These are phyloP conservation scores for Tulasnella sp. DNA, from an alignment of 768 basidiomycete species.

Conservation along the genomic window DNA sequence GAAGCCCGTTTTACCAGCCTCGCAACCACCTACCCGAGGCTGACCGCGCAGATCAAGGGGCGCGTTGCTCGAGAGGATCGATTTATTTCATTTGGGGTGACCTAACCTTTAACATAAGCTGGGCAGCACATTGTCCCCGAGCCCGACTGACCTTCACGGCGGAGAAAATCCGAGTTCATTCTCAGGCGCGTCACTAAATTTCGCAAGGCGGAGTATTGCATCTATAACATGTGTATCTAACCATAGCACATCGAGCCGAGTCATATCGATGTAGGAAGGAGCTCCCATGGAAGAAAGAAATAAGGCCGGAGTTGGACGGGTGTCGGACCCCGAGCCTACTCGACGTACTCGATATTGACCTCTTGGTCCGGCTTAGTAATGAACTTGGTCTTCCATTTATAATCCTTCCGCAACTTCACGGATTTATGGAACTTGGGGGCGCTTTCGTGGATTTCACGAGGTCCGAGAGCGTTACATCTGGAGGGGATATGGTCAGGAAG, in stretches of 20 bases:
- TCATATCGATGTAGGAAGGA: neutral
- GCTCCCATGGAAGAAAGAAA: neutral
- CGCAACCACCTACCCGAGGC: neutral
- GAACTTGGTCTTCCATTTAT: neutral
- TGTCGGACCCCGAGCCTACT: slow-evolving; percentile 30
- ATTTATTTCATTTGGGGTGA: no score
- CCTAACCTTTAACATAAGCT: no score
- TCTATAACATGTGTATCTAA: no score
- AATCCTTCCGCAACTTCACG: neutral
- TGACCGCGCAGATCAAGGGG: neutral
- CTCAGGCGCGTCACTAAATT: no score
- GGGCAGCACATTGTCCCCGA: no score
- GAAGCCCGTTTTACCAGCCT: no score
- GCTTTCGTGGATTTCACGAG: slow-evolving; percentile 12
- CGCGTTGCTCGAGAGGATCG: neutral
- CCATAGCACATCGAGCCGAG: neutral
- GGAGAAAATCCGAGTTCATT: no score
- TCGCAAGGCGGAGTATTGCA: no score
- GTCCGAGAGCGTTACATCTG: neutral
- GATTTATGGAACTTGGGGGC: neutral
- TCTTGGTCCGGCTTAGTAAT: neutral
- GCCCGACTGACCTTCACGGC: no score
- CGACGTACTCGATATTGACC: neutral
- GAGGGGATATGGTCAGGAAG: neutral
- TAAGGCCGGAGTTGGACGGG: neutral